Evolutionary conservation across 2,329 filamentous ascomycete genomes (phyloP).

Genomic region (Fusarium vanettenii): DNA sequence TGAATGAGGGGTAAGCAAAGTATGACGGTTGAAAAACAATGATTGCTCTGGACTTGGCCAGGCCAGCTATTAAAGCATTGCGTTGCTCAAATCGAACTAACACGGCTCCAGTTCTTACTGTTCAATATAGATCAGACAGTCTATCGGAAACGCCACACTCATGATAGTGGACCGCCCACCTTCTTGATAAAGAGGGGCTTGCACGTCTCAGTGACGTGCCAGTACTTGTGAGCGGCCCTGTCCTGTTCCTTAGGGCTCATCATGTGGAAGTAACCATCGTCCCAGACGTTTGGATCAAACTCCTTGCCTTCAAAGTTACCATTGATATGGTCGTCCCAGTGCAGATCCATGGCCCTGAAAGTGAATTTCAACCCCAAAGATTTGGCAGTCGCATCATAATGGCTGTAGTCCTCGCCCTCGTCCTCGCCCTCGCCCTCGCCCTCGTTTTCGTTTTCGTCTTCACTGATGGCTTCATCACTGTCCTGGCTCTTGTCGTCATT

Average conservation of each 20-base stretch:
- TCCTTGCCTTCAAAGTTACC: not conserved
- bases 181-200: not conserved
- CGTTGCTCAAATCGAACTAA: not conserved
- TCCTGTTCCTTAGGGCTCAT: not conserved
- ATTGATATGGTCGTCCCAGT: not conserved
- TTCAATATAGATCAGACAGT: too few species aligned
- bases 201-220: not conserved
- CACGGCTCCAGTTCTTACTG: not conserved
- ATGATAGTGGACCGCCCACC: not conserved
- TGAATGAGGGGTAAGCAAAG: not conserved
- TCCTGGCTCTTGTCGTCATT: not conserved
- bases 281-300: slow-evolving; percentile 1
- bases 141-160: not conserved
- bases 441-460: not conserved
- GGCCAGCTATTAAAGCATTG: not conserved
- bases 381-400: not conserved
- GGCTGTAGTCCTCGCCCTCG: not conserved
- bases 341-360: not conserved
- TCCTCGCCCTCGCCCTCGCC: not conserved
- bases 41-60: not conserved
- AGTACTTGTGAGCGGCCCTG: not conserved
- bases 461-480: not conserved
- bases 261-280: not conserved
- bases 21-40: not conserved
- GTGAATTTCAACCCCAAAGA: not conserved